Conservation (phyloP, 306 rosid species). For the Potentilla sterilis region DNA sequence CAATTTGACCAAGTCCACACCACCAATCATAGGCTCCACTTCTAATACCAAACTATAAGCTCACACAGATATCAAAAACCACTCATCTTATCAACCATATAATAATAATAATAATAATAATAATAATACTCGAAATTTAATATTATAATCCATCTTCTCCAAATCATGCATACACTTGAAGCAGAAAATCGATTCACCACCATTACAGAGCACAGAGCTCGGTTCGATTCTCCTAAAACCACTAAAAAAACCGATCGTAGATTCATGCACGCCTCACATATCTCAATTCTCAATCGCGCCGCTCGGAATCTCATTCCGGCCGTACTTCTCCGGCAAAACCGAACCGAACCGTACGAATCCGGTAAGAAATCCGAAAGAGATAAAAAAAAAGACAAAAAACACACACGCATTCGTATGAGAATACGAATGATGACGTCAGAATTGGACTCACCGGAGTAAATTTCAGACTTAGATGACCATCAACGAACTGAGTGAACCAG, state of each 20-base stretch:
- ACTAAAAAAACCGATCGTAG: not conserved
- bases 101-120: not conserved
- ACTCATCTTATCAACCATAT: not conserved
- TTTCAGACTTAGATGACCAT: conserved; percentile 33
- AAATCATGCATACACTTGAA: too few relatives aligned
- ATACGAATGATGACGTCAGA: not conserved
- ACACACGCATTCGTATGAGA: not conserved
- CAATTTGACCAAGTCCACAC: conserved; percentile 28
- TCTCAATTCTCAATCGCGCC: not conserved
- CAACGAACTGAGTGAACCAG: conserved; percentile 11
- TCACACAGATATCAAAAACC: not conserved
- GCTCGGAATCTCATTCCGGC: not conserved
- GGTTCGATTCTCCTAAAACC: too few relatives aligned
- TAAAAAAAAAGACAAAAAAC: not conserved
- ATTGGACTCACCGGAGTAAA: conserved; percentile 14
- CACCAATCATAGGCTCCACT: not conserved
- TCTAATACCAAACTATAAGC: not conserved
- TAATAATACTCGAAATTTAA: too few relatives aligned
- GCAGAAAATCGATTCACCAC: too few relatives aligned
- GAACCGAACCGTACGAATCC: conserved; percentile 22
- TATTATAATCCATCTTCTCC: too few relatives aligned
- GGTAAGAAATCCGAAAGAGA: not conserved
- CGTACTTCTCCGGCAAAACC: conserved; percentile 2
- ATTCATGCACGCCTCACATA: not conserved
- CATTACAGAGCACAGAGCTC: not conserved